Base-by-base conservation (phyloP, 768 basidiomycete species). In the Boletus insuetus region DNA sequence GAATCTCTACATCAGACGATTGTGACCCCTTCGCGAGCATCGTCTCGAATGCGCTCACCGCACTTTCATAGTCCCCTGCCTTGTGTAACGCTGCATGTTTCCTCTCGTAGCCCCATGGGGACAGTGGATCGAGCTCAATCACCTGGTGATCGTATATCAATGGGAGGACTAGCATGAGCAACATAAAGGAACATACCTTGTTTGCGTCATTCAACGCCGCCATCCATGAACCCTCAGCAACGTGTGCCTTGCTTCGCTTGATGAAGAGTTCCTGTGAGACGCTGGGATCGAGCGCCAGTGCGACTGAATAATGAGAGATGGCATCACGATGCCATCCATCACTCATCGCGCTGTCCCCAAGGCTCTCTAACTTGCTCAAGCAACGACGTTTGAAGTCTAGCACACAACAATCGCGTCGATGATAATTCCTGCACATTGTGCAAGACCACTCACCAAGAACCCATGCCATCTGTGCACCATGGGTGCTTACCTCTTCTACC, bases 221-320 rank as follows among this genome's bases (percentile, higher is more conserved):
- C 19, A 48, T 31, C 49, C 37, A 49, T 13, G 2, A 29, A 12
- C 44, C 46, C 6, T 2, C 2, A 0, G 10, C 13, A 1, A 24
- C 7, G 13, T 51, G 9, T 6, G 59, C 60, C 20, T 51, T 49
- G 43, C 60, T 60, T 34, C 60, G 60, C 39, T 49, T 49, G 12
- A 35, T 12, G 3, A 59, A 20, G 3, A 61, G 22, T 4, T 6
- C 3, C 13, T 40, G 41, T 3, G 54, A 17, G 2, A 13, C 3
- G 2, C 20, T 1, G 0, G 40, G 46, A 35, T 29, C 3, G 2
- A 61, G 44, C 1, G 51, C 46, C 13, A 61, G 44, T n/a, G 39
- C 39, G 19, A 24, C 11, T 0, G 58, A 50, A 29, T 60, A 56
- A 1, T 43, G 44, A 5, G 17, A 40, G 20, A 61, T 49, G 13